Evolutionary conservation across 306 rosid genomes (phyloP).

Genomic region (Gastrolobium villosum): DNA sequence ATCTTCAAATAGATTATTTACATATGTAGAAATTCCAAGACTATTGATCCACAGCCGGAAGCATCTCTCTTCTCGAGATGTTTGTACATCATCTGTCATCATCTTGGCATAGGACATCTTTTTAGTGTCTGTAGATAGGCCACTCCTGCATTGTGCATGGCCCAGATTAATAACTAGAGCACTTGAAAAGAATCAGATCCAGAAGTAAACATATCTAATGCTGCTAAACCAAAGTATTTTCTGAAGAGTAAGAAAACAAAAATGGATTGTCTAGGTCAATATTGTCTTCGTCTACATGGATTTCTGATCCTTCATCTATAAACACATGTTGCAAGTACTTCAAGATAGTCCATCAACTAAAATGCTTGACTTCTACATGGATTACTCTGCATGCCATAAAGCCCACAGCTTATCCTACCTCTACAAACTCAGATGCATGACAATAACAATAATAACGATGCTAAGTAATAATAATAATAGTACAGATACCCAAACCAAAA

Average conservation of each 20-base stretch:
- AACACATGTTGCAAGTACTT: background rate
- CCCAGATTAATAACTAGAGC: slow-evolving; percentile 40
- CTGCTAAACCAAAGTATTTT: slow-evolving; percentile 17
- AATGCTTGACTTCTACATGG: slow-evolving; percentile 23
- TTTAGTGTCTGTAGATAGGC: slow-evolving; percentile 83
- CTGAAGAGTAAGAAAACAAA: background rate
- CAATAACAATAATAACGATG: background rate
- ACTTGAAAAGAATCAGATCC: background rate
- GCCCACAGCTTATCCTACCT: background rate
- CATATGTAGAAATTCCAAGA: slow-evolving; percentile 77
- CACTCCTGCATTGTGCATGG: slow-evolving; percentile 70
- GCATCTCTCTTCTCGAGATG: slow-evolving; percentile 97
- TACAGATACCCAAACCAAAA: background rate
- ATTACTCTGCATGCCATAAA: background rate
- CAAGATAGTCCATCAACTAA: slow-evolving; percentile 12
- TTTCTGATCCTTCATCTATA: background rate
- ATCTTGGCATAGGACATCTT: slow-evolving; percentile 90
- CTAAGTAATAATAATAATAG: background rate
- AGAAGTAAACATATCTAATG: slow-evolving; percentile 16
- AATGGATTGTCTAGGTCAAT: slow-evolving; percentile 29
- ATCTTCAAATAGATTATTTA: slow-evolving; percentile 92
- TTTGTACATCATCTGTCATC: slow-evolving; percentile 92
- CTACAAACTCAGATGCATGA: slow-evolving; percentile 11
- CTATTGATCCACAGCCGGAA: slow-evolving; percentile 96
- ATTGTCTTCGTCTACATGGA: background rate